Evolutionary conservation across 148 eudicot species (phyloP).

Genomic region (Hydrangea macrophylla): DNA sequence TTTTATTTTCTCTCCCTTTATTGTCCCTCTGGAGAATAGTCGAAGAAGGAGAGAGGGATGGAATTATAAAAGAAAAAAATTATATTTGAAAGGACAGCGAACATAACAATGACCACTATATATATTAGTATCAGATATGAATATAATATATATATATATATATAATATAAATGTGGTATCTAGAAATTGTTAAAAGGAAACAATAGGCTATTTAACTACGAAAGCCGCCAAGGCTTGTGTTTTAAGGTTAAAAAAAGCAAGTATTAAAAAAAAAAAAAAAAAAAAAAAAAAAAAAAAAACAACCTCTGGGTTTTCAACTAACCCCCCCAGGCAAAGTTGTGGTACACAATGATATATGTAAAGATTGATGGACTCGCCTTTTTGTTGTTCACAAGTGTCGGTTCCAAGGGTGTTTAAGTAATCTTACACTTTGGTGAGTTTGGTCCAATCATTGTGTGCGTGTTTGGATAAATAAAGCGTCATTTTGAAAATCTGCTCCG

Average conservation of each 20-base stretch:
- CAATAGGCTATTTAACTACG: too few relatives aligned
- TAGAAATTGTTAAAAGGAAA: not conserved
- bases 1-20: not conserved
- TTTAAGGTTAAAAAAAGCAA: not conserved
- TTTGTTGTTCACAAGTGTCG: not conserved
- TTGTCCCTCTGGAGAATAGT: slow-evolving; percentile 1
- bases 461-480: not conserved
- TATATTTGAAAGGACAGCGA: slow-evolving; percentile 35
- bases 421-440: too few relatives aligned
- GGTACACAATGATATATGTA: too few relatives aligned
- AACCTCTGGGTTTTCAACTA: not conserved
- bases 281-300: too few relatives aligned
- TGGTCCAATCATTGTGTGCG: not conserved
- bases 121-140: not conserved
- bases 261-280: too few relatives aligned
- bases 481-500: too few relatives aligned
- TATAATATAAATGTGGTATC: not conserved
- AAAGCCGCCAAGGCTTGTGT: slow-evolving; percentile 18
- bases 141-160: not conserved
- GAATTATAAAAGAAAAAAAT: slow-evolving; percentile 3
- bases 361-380: not conserved
- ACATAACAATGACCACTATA: slow-evolving; percentile 16
- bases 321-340: too few relatives aligned
- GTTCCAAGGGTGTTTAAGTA: not conserved
- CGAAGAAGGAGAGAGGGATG: slow-evolving; percentile 9